Evolutionary conservation across 1,284 basidiomycete genomes (phyloP).

Genomic region (Thelephora terrestris): DNA sequence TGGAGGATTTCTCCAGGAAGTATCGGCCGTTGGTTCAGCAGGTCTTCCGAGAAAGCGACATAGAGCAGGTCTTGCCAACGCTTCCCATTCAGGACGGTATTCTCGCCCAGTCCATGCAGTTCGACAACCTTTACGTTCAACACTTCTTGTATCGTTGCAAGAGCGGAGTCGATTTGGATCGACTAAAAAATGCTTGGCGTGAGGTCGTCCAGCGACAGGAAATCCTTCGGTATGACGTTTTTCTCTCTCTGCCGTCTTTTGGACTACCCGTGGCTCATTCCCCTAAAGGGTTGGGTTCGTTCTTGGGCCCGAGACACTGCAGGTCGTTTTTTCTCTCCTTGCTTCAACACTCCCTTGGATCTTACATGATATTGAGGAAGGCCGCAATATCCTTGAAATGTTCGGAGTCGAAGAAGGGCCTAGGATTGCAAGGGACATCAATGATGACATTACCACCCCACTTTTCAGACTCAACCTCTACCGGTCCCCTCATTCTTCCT

Average conservation of each 20-base stretch:
- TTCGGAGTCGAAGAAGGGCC: constrained; percentile 25
- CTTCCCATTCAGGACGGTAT: constrained; percentile 42
- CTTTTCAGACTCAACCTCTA: constrained; percentile 28
- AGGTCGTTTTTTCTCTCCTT: constrained; percentile 28
- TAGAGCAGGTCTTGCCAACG: constrained; percentile 32
- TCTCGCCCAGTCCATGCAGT: constrained; percentile 30
- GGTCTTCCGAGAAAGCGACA: background rate
- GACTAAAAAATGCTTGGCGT: constrained; percentile 28
- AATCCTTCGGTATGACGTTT: constrained; percentile 29
- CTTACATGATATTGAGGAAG: constrained; percentile 11
- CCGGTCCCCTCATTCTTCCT: constrained; percentile 6
- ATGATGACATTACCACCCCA: constrained; percentile 18
- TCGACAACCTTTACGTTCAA: constrained; percentile 34
- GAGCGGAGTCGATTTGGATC: constrained; percentile 13
- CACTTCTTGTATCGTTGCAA: constrained; percentile 30
- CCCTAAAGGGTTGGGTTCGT: constrained; percentile 33
- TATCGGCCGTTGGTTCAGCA: constrained; percentile 11
- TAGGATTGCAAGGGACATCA: constrained; percentile 26
- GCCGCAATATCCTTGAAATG: constrained; percentile 18
- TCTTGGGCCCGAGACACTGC: constrained; percentile 30
- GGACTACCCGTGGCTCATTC: background rate
- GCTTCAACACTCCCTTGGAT: constrained; percentile 20
- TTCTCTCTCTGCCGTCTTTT: background rate
- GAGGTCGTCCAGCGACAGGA: constrained; percentile 23
- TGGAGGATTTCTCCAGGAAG: constrained; percentile 17